Evolutionary conservation across 1,139 yeast species (phyloP).

Genomic region (Lodderomyces jiufengensis): DNA sequence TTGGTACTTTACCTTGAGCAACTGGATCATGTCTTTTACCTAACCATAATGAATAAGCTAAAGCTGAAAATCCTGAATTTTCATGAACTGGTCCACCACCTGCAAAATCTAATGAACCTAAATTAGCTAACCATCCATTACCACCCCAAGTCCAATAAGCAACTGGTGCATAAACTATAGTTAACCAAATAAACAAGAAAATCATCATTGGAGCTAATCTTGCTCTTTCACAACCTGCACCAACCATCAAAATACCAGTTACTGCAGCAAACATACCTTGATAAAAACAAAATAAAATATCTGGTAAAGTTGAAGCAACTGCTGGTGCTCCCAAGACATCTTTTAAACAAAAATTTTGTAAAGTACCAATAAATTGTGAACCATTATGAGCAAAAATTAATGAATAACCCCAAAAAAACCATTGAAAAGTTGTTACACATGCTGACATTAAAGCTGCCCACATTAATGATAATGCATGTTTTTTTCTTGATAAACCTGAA

Average conservation of each 20-base stretch:
- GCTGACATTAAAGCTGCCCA: slow-evolving; percentile 95
- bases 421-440: slow-evolving; percentile 78
- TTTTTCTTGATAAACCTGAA: slow-evolving; percentile 87
- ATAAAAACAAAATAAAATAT: slow-evolving; percentile 80
- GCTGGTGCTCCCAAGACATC: slow-evolving; percentile 80
- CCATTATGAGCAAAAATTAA: slow-evolving; percentile 74
- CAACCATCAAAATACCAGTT: slow-evolving; percentile 89
- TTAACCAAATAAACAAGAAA: slow-evolving; percentile 87
- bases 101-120: slow-evolving; percentile 92
- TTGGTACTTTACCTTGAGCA: slow-evolving; percentile 67
- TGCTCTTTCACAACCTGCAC: slow-evolving; percentile 98
- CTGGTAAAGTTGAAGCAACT: slow-evolving; percentile 69
- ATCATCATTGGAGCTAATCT: slow-evolving; percentile 95
- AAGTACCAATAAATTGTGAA: slow-evolving; percentile 71
- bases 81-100: slow-evolving; percentile 99
- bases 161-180: slow-evolving; percentile 91
- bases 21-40: slow-evolving; percentile 90
- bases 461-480: slow-evolving; percentile 82
- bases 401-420: slow-evolving; percentile 98
- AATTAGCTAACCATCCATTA: slow-evolving; percentile 77
- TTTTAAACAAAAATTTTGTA: slow-evolving; percentile 75
- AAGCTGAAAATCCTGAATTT: slow-evolving; percentile 90
- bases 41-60: slow-evolving; percentile 84
- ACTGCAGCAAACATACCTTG: slow-evolving; percentile 96
- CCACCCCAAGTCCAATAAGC: slow-evolving; percentile 98